Conservation (phyloP, 2,329 filamentous ascomycete genomes). For the Penicillium paneum region DNA sequence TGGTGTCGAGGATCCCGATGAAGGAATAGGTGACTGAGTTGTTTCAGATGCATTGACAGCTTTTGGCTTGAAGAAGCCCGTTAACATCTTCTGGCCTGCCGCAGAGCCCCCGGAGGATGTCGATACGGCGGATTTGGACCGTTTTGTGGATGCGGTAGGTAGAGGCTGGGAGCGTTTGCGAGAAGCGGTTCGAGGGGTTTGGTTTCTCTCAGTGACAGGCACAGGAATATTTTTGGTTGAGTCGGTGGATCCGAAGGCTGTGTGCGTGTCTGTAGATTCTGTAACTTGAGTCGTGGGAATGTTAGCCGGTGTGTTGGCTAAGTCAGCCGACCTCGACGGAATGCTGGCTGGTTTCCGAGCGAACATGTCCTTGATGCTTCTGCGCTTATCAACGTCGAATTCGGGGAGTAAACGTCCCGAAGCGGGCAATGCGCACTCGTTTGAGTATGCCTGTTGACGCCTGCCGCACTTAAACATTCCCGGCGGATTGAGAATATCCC, state of each 20-base stretch:
- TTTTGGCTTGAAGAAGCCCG: slow-evolving; percentile 75
- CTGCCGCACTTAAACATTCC: slow-evolving; percentile 68
- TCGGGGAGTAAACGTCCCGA: slow-evolving; percentile 84
- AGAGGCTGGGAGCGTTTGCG: slow-evolving; percentile 41
- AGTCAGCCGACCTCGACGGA: slow-evolving; percentile 13
- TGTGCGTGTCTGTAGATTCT: background rate
- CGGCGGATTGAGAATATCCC: slow-evolving; percentile 73
- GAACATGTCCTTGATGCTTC: slow-evolving; percentile 94
- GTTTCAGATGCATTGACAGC: slow-evolving; percentile 14
- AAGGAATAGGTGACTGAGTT: background rate
- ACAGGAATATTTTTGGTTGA: background rate
- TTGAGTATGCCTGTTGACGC: slow-evolving; percentile 63
- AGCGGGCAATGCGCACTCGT: slow-evolving; percentile 64
- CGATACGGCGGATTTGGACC: slow-evolving; percentile 45
- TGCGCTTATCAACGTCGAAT: slow-evolving; percentile 67
- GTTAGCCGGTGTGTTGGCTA: background rate
- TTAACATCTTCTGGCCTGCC: slow-evolving; percentile 62
- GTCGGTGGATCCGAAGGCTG: background rate
- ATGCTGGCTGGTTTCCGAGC: slow-evolving; percentile 51
- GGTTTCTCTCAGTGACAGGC: background rate
- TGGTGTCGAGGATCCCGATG: background rate
- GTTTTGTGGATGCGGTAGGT: slow-evolving; percentile 45
- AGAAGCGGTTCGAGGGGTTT: slow-evolving; percentile 16
- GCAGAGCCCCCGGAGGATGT: slow-evolving; percentile 22
- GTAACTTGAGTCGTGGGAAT: background rate